A percentile compares a stretch with the other conserved stretches of the same genome.
Conservation (phyloP, 345 rosid genomes). For the Jatropha curcas region DNA sequence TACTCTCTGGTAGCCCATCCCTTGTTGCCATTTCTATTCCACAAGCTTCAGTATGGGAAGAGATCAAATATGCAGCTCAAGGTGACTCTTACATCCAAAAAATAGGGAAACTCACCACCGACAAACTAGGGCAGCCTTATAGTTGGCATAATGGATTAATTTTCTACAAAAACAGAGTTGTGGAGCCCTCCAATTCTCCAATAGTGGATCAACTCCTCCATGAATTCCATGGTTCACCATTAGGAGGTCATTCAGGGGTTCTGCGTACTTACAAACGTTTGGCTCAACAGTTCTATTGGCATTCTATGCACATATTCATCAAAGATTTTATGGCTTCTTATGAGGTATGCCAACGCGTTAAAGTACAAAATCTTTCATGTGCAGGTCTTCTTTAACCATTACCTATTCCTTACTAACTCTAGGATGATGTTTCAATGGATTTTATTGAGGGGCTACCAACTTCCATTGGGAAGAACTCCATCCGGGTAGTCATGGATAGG, state of each 20-base stretch:
- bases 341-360: too few relatives aligned
- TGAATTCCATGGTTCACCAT: not conserved
- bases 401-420: too few relatives aligned
- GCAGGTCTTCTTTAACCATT: too few relatives aligned
- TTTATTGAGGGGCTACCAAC: too few relatives aligned
- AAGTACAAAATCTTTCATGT: too few relatives aligned
- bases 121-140: not conserved
- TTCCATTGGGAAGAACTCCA: too few relatives aligned
- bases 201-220: not conserved
- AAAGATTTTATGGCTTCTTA: too few relatives aligned
- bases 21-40: constrained; percentile 1
- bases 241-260: not conserved
- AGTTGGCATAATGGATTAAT: not conserved
- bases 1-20: not conserved
- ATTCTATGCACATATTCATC: too few relatives aligned
- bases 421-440: too few relatives aligned
- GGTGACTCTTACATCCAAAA: not conserved
- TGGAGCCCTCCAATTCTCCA: not conserved
- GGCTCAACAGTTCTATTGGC: too few relatives aligned
- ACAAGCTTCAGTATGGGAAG: not conserved
- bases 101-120: not conserved
- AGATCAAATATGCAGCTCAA: not conserved
- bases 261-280: not conserved
- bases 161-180: not conserved
- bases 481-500: too few relatives aligned